A percentile compares a stretch with the other conserved stretches of the same genome.
Evolutionary conservation across 305 asterid species (phyloP).

Genomic region (Fraxinus angustifolia): DNA sequence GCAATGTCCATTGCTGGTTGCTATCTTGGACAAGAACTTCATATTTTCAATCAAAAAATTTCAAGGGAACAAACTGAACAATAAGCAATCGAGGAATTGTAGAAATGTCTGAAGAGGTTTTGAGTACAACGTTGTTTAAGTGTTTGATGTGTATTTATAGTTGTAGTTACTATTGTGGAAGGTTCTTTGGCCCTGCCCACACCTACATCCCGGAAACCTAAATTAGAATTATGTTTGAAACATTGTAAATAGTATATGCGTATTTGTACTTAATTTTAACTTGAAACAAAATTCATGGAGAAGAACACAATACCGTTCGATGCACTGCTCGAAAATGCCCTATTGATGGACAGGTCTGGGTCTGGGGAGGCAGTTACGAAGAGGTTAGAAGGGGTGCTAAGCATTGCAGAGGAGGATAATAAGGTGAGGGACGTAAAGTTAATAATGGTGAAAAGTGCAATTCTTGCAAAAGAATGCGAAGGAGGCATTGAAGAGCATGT

Average conservation of each 20-base stretch:
- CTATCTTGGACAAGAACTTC: constrained; percentile 54
- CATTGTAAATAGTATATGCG: neutral
- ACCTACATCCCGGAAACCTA: neutral
- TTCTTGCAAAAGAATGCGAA: constrained; percentile 72
- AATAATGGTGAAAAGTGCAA: constrained; percentile 71
- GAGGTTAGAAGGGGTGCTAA: constrained; percentile 60
- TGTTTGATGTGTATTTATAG: neutral
- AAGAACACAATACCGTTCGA: constrained; percentile 49
- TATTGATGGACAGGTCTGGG: constrained; percentile 71
- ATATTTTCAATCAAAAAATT: constrained; percentile 16
- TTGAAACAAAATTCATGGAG: constrained; percentile 14
- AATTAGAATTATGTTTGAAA: neutral
- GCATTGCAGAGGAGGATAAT: constrained; percentile 51
- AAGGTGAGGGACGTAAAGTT: constrained; percentile 67
- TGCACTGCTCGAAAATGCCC: constrained; percentile 69
- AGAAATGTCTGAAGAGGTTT: neutral
- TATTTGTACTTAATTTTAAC: too few relatives aligned
- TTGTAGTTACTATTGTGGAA: neutral
- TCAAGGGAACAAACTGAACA: neutral
- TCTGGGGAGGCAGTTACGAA: constrained; percentile 52
- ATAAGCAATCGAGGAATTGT: neutral
- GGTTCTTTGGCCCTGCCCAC: neutral
- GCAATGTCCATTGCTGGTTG: constrained; percentile 61
- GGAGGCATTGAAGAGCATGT: constrained; percentile 58
- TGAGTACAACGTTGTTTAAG: neutral